Base-by-base conservation (phyloP, 495 filamentous ascomycete genomes). In the Cladorrhinum samala region DNA sequence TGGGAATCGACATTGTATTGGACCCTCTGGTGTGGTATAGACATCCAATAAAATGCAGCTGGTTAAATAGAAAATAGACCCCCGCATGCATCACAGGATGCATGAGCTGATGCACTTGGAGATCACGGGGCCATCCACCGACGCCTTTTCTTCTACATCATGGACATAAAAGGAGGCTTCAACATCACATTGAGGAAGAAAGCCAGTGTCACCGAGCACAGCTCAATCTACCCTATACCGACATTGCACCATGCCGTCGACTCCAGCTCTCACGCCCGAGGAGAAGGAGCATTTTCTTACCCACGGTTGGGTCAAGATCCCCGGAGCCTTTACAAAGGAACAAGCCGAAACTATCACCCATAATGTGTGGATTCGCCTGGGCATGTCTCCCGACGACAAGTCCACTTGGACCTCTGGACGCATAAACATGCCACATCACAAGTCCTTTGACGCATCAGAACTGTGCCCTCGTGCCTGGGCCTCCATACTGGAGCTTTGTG, bases 401-500 rank as follows among this genome's bases (percentile, higher is more conserved):
- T 72, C 75, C 14, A 89, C 86, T 17, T 90, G 86, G 85, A 70
- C 63, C 2, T 64, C 65, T 11, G 79, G 82, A 50, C 76, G 80
- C 23, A 80, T 73, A 17, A 81, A 88, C 69, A 88, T 90, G 83
- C 84, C 83, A 1, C 64, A 58, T 21, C 81, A 84, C 66, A 68
- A 62, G 14, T 52, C 67, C 18, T 82, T 83, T 47, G 69, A 76
- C 42, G 74, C 79, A 44, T 67, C 70, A n/a, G 68, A 65, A 0
- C 83, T 89, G 54, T 79, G 85, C 3, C 85, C 86, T 0, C 79
- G 80, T 50, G 85, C 81, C 13, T 88, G 85, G 85, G 67, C 72
- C 2, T 82, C 83, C 6, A 86, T 89, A 62, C 83, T 80, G 60
- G 80, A 86, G 65, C 77, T 89, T 9, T 78, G 85, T 56, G 85